These are phyloP conservation scores for Mycena galericulata DNA, from an alignment of 768 basidiomycete species.

Conservation along the genomic window DNA sequence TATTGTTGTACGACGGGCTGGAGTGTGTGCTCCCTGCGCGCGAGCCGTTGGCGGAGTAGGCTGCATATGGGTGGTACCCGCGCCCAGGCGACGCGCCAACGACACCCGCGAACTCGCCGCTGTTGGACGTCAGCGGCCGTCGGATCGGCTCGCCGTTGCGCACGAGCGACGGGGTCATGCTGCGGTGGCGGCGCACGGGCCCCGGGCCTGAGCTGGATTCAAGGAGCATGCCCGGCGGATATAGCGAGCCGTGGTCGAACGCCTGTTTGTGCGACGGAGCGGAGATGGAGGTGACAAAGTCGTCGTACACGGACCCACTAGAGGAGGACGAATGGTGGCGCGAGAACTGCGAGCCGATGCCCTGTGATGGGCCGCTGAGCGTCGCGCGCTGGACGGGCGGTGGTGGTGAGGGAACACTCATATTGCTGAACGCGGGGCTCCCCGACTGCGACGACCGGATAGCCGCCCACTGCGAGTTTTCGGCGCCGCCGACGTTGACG, in stretches of 20 bases:
- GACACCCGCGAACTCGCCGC: constrained; percentile 49
- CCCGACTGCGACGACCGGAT: constrained; percentile 44
- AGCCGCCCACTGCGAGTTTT: constrained; percentile 53
- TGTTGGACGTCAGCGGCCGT: constrained; percentile 61
- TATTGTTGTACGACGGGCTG: constrained; percentile 56
- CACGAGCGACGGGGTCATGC: constrained; percentile 78
- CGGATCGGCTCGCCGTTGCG: constrained; percentile 64
- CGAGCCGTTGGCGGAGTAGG: constrained; percentile 46
- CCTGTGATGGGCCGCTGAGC: constrained; percentile 5
- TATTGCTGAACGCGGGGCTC: constrained; percentile 56
- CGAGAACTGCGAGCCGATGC: constrained; percentile 15
- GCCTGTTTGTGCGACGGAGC: constrained; percentile 77
- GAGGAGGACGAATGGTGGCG: constrained; percentile 44
- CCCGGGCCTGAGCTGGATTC: constrained; percentile 36
- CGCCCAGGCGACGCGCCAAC: constrained; percentile 55
- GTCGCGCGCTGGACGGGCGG: constrained; percentile 40
- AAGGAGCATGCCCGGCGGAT: constrained; percentile 57
- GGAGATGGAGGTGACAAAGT: constrained; percentile 64
- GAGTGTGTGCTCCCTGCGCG: constrained; percentile 57
- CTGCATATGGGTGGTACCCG: constrained; percentile 70
- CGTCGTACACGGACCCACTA: constrained; percentile 49
- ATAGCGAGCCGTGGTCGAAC: constrained; percentile 71
- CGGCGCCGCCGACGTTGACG: constrained; percentile 41
- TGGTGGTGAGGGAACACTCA: constrained; percentile 55
- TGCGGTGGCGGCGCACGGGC: constrained; percentile 70